Base-by-base conservation (phyloP, 306 rosid species). In the Datisca glomerata region DNA sequence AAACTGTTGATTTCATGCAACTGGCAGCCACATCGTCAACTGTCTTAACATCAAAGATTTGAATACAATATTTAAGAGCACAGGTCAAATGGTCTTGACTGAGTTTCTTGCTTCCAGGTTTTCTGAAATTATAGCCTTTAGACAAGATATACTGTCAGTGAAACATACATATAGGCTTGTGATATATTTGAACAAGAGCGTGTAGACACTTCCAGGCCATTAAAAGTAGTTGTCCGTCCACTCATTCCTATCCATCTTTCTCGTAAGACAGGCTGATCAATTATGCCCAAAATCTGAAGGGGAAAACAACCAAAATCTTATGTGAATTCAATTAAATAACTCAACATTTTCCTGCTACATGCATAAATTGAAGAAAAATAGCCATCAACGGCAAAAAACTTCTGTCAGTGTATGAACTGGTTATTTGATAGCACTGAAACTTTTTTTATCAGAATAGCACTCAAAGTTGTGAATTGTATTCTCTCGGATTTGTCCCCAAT, bases 171-270 rank as follows among this genome's bases (percentile, higher is more conserved):
- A 70, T 83, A 89, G 21, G 97, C 91, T 52, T 72, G 73, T 50
- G 84, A 69, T 41, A 89, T 79, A 44, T 70, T 61, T 4, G 71
- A 48, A 42, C 97, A 83, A 33, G 57, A 15, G 34, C 97, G 89
- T 17, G 97, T 74, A 15, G 81, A 83, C 51, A 80, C 76, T 53
- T 57, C 78, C 61, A 72, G 61, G 45, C 97, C 91, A 11, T 83
- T 89, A 45, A 83, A 50, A n/a, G 68, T 80, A 61, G 95, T 80
- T 67, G 45, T 63, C 62, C 79, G 70, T 50, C 97, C 95, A 53
- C 67, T 56, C 33, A 83, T 47, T 35, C 97, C 95, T 35, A 80
- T 61, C 97, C 97, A 89, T 67, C 97, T 83, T 61, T 89, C 97
- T 63, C 51, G 68, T 61, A 89, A 65, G 38, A 89, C 58, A 18